A percentile compares a stretch with the other conserved stretches of the same genome.
Conservation (phyloP, 345 rosid species). For the Dimocarpus longan region DNA sequence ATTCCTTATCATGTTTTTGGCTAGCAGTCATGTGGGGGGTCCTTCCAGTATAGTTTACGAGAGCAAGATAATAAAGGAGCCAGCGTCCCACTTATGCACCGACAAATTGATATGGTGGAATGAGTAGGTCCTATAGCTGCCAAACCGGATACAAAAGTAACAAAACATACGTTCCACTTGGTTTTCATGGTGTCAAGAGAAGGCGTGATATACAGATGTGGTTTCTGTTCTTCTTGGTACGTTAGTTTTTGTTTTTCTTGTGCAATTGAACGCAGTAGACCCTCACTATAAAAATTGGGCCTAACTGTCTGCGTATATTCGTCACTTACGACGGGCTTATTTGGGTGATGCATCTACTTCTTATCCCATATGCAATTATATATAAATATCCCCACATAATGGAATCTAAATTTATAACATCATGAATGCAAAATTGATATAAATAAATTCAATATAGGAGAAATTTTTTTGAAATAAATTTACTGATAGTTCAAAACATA, state of each 20-base stretch:
- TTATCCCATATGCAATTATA: background rate
- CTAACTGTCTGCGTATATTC: too few relatives aligned
- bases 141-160: background rate
- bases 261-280: background rate
- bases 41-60: conserved; percentile 1
- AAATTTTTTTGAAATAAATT: too few relatives aligned
- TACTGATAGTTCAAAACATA: too few relatives aligned
- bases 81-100: background rate
- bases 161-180: background rate
- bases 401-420: too few relatives aligned
- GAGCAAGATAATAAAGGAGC: conserved; percentile 15
- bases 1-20: background rate
- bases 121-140: background rate
- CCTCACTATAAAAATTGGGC: background rate
- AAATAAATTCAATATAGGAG: too few relatives aligned
- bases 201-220: too few relatives aligned
- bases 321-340: background rate
- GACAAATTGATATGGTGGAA: conserved; percentile 10
- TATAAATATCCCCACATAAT: too few relatives aligned
- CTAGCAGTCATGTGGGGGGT: conserved; percentile 15
- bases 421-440: too few relatives aligned
- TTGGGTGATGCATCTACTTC: background rate
- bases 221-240: too few relatives aligned
- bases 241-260: background rate
- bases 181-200: background rate